phyloP scores from a whole-genome alignment of 805 yeast genomes.

The Schwanniomyces polymorphus region DNA sequence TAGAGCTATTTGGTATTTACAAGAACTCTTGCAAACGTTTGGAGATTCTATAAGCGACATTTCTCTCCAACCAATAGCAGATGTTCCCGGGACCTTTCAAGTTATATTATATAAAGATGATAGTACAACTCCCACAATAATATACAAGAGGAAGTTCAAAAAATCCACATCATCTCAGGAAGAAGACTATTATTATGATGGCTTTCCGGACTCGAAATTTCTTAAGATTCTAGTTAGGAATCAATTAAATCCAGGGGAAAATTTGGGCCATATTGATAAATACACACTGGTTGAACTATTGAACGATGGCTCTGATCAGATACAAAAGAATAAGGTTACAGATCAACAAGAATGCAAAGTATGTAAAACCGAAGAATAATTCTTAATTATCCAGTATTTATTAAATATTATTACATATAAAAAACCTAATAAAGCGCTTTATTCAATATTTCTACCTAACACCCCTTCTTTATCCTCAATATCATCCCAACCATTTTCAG shows the following conservation, averaged over 20 bases:
- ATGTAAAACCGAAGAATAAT: constrained; percentile 11
- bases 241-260: constrained; percentile 50
- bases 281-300: constrained; percentile 6
- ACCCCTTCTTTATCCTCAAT: constrained; percentile 13
- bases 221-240: constrained; percentile 69
- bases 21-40: constrained; percentile 83
- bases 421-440: not conserved
- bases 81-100: constrained; percentile 24
- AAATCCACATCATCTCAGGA: constrained; percentile 27
- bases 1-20: constrained; percentile 85
- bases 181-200: constrained; percentile 47
- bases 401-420: not conserved
- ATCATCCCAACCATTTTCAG: constrained; percentile 46
- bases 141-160: constrained; percentile 57
- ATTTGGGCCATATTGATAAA: constrained; percentile 65
- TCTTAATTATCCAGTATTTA: not conserved
- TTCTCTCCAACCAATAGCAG: constrained; percentile 21
- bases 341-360: constrained; percentile 3
- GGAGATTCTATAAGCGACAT: constrained; percentile 52
- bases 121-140: constrained; percentile 6
- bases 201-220: constrained; percentile 85
- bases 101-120: constrained; percentile 10
- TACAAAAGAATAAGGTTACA: not conserved
- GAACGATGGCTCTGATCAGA: not conserved
- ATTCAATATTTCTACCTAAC: constrained; percentile 11